Percentiles rank a stretch among this genome's conserved stretches.
phyloP scores from a whole-genome alignment of 2,329 filamentous ascomycete species.

The Cercospora berteroae region DNA sequence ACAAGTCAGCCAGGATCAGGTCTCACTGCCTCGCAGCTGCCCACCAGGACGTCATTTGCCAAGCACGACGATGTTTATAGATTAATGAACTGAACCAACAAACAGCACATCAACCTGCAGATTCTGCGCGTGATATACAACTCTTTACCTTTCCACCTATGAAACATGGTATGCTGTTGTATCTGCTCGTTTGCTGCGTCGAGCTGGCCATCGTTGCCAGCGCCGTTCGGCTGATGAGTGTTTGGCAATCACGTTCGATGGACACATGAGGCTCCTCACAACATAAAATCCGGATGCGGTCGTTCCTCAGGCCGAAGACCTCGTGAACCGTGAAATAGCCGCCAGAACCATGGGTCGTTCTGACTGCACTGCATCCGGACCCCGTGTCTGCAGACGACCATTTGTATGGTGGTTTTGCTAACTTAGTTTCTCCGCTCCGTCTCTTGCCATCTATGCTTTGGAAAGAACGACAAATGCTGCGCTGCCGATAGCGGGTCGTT shows the following conservation, averaged over 20 bases:
- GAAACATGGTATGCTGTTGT: background rate
- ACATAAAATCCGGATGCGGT: constrained; percentile 1
- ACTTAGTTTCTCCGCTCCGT: background rate
- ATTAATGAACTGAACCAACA: background rate
- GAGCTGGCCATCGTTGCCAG: background rate
- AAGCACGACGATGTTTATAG: background rate
- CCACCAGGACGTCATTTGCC: constrained; percentile 5
- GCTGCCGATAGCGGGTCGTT: background rate
- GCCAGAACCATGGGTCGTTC: background rate
- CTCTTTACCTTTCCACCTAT: background rate
- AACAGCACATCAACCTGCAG: background rate
- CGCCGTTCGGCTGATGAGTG: background rate
- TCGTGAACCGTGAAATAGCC: background rate
- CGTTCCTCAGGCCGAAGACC: constrained; percentile 1
- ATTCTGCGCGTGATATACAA: background rate
- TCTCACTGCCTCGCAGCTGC: background rate
- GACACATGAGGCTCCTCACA: background rate
- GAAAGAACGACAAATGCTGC: background rate
- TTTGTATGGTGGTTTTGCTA: background rate
- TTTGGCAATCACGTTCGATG: background rate
- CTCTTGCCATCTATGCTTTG: background rate
- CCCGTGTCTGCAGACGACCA: background rate
- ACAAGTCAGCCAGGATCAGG: constrained; percentile 4
- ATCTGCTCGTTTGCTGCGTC: background rate
- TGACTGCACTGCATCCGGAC: background rate